A percentile compares a stretch with the other conserved stretches of the same genome.
These are phyloP conservation scores for Cylindricascospora bacillispora DNA, from an alignment of 1,139 yeast species.

Conservation along the genomic window DNA sequence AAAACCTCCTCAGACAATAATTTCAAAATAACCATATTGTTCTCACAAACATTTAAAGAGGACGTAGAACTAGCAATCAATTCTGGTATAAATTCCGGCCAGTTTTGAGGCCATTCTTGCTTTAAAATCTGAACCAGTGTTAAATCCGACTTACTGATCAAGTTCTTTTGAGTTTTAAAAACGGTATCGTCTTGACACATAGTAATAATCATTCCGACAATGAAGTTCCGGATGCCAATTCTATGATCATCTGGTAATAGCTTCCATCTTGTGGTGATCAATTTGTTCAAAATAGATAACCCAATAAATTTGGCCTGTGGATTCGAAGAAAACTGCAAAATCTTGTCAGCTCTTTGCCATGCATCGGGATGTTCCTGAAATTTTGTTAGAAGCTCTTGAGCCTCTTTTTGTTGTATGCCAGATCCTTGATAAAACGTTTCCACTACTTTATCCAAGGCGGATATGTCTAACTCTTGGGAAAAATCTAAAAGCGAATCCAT, in stretches of 20 bases:
- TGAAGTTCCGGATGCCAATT: conserved; percentile 80
- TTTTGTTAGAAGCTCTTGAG: conserved; percentile 71
- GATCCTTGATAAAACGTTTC: conserved; percentile 77
- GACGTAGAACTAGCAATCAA: conserved; percentile 74
- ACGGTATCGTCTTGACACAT: conserved; percentile 79
- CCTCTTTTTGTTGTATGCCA: conserved; percentile 69
- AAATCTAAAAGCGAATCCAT: conserved; percentile 91
- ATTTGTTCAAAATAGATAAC: conserved; percentile 73
- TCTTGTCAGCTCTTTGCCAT: conserved; percentile 90
- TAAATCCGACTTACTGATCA: conserved; percentile 85
- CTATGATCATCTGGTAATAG: conserved; percentile 77
- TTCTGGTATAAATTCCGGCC: conserved; percentile 97
- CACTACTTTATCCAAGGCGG: conserved; percentile 70
- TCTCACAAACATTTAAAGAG: conserved; percentile 88
- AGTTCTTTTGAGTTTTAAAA: conserved; percentile 63
- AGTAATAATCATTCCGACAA: conserved; percentile 85
- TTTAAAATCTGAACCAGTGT: conserved; percentile 87
- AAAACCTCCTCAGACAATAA: conserved; percentile 90
- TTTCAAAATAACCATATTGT: conserved; percentile 86
- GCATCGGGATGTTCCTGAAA: conserved; percentile 93
- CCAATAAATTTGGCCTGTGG: conserved; percentile 91
- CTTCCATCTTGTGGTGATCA: conserved; percentile 90
- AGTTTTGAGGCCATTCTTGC: conserved; percentile 98
- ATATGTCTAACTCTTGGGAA: conserved; percentile 69
- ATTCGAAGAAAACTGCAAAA: conserved; percentile 63